A percentile compares a stretch with the other conserved stretches of the same genome.
Evolutionary conservation across 2,329 filamentous ascomycete genomes (phyloP).

Genomic region (Diaporthe longicolla): DNA sequence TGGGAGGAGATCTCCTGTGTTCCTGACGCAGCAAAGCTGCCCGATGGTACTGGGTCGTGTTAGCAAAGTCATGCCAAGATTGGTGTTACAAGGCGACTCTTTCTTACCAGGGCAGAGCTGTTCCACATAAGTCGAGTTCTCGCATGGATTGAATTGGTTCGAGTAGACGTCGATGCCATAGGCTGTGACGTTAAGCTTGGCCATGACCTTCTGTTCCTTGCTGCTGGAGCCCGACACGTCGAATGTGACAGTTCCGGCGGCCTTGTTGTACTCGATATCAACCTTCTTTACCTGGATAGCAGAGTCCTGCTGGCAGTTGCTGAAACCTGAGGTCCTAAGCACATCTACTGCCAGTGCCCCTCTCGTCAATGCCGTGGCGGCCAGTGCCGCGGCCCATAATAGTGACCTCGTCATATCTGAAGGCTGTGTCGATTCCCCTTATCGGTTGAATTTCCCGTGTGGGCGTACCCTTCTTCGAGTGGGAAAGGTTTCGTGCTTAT

Average conservation of each 20-base stretch:
- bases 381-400: slow-evolving; percentile 48
- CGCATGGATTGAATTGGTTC: slow-evolving; percentile 88
- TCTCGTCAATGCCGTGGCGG: slow-evolving; percentile 55
- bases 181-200: slow-evolving; percentile 81
- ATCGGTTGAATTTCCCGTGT: background rate
- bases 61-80: slow-evolving; percentile 34
- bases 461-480: slow-evolving; percentile 30
- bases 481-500: slow-evolving; percentile 14
- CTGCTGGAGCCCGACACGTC: slow-evolving; percentile 84
- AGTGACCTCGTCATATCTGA: slow-evolving; percentile 47
- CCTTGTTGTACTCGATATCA: slow-evolving; percentile 84
- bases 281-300: slow-evolving; percentile 80
- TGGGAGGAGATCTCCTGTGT: slow-evolving; percentile 78
- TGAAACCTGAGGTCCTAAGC: slow-evolving; percentile 85
- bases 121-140: slow-evolving; percentile 73
- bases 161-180: slow-evolving; percentile 88
- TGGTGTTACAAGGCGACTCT: slow-evolving; percentile 48
- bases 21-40: slow-evolving; percentile 81
- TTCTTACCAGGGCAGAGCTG: slow-evolving; percentile 83
- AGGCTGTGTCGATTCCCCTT: slow-evolving; percentile 9
- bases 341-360: slow-evolving; percentile 76
- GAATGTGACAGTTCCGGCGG: slow-evolving; percentile 81
- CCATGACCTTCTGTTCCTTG: slow-evolving; percentile 84
- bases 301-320: slow-evolving; percentile 74
- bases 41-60: slow-evolving; percentile 74